Percentiles rank a stretch among this genome's conserved stretches.
Evolutionary conservation across 768 basidiomycete genomes (phyloP).

Genomic region (Boletus fagicola): DNA sequence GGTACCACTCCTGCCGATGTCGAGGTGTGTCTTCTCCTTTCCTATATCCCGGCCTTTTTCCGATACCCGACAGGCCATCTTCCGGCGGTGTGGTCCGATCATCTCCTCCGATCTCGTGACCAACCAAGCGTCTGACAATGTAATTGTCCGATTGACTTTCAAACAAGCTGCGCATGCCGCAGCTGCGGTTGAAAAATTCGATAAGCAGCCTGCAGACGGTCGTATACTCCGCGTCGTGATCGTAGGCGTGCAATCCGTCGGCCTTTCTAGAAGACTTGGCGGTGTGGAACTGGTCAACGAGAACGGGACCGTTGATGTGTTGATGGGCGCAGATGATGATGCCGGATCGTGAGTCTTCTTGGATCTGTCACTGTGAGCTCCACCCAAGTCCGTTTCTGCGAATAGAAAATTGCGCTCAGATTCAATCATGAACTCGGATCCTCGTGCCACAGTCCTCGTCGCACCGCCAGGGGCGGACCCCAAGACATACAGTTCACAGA

Average conservation of each 20-base stretch:
- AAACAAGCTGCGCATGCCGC: constrained; percentile 60
- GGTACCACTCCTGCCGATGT: constrained; percentile 86
- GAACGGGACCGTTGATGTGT: constrained; percentile 44
- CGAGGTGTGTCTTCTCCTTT: constrained; percentile 31
- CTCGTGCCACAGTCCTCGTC: constrained; percentile 67
- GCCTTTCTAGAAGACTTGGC: constrained; percentile 58
- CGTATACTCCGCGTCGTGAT: constrained; percentile 64
- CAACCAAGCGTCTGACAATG: constrained; percentile 32
- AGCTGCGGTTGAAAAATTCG: constrained; percentile 68
- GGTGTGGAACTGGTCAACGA: constrained; percentile 47
- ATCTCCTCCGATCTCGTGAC: constrained; percentile 37
- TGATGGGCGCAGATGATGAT: constrained; percentile 50
- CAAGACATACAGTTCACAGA: constrained; percentile 45
- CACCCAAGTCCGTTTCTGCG: background rate
- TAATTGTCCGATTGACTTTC: constrained; percentile 71
- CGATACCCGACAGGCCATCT: constrained; percentile 52
- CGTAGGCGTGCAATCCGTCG: constrained; percentile 54
- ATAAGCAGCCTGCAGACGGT: constrained; percentile 82
- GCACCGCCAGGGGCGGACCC: constrained; percentile 66
- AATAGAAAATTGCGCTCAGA: constrained; percentile 85
- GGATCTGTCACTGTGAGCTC: too few relatives aligned
- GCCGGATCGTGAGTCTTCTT: constrained; percentile 50
- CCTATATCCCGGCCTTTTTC: background rate
- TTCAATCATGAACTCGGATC: constrained; percentile 53
- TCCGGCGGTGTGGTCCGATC: constrained; percentile 74